Conservation (phyloP, 352 stramenopile genomes). For the Phytophthora podocarpi region DNA sequence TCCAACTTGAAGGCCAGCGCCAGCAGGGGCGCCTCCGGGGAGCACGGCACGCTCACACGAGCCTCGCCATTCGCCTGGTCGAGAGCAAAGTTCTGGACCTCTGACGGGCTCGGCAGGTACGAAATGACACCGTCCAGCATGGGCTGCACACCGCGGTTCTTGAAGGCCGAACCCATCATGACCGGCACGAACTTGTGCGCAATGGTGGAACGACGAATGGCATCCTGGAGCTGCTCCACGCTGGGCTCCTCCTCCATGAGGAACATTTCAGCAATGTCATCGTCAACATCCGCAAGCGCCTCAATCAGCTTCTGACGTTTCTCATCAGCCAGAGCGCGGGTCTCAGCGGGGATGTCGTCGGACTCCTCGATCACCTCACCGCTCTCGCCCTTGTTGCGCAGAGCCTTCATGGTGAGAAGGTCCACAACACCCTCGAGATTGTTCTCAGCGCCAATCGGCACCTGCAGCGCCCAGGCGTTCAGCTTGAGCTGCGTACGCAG, state of each 20-base stretch:
- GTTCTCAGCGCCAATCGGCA: constrained; percentile 97
- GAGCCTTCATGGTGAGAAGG: constrained; percentile 91
- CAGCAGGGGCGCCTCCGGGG: constrained; percentile 91
- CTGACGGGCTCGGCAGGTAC: constrained; percentile 95
- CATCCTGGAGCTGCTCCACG: constrained; percentile 90
- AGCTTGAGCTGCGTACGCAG: constrained; percentile 97
- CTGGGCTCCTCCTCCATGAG: constrained; percentile 97
- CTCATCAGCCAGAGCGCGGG: constrained; percentile 85
- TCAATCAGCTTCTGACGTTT: constrained; percentile 96
- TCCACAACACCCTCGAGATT: constrained; percentile 96
- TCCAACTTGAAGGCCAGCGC: constrained; percentile 99
- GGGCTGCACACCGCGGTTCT: constrained; percentile 98
- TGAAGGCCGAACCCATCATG: constrained; percentile 98
- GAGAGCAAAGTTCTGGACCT: constrained; percentile 96
- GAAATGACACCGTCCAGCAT: constrained; percentile 98
- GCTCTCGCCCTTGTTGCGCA: constrained; percentile 93
- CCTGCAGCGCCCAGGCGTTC: constrained; percentile 95
- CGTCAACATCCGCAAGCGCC: constrained; percentile 96
- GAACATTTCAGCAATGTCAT: constrained; percentile 99
- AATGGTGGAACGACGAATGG: constrained; percentile 96
- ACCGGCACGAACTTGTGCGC: constrained; percentile 98
- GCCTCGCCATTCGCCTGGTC: constrained; percentile 94
- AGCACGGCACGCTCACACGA: constrained; percentile 87
- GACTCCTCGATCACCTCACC: constrained; percentile 87
- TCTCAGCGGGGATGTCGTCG: constrained; percentile 90